These are phyloP conservation scores for Candida sojae DNA, from an alignment of 1,139 yeast genomes.

Conservation along the genomic window DNA sequence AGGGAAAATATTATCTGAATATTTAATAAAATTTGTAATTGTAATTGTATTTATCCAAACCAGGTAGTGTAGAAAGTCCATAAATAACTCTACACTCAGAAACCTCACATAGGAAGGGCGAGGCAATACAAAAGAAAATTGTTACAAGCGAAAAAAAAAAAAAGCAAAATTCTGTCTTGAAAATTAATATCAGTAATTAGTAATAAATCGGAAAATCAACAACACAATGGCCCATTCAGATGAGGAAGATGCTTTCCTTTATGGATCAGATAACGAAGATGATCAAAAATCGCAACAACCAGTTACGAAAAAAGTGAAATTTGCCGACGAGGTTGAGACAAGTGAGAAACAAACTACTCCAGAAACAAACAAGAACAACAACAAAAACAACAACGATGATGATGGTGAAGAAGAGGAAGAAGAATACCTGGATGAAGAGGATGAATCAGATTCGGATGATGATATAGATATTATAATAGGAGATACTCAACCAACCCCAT, in stretches of 20 bases:
- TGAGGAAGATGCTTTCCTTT: slow-evolving; percentile 83
- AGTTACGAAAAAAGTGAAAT: slow-evolving; percentile 16
- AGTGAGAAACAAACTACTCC: slow-evolving; percentile 6
- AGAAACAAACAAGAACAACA: neutral
- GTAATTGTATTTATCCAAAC: neutral
- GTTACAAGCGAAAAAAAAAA: too few species aligned
- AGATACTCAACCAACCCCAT: slow-evolving; percentile 21
- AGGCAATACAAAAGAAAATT: neutral
- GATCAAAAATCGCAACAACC: slow-evolving; percentile 14
- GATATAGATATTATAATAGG: slow-evolving; percentile 41
- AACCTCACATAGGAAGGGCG: too few species aligned
- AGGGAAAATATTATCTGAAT: too few species aligned
- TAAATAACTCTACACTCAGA: too few species aligned
- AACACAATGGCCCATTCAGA: slow-evolving; percentile 38
- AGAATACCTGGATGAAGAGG: slow-evolving; percentile 1
- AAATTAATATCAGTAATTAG: too few species aligned
- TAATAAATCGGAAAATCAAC: neutral
- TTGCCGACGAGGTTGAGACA: neutral
- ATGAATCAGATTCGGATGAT: slow-evolving; percentile 46
- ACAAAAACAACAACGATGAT: neutral
- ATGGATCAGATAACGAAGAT: slow-evolving; percentile 65
- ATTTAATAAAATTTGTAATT: neutral
- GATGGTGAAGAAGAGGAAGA: slow-evolving; percentile 10
- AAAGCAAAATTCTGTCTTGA: too few species aligned
- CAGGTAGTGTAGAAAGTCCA: too few species aligned